Percentiles rank a stretch among this genome's conserved stretches.
These are phyloP conservation scores for Beauveria australis DNA, from an alignment of 2,329 filamentous ascomycete genomes.

Conservation along the genomic window DNA sequence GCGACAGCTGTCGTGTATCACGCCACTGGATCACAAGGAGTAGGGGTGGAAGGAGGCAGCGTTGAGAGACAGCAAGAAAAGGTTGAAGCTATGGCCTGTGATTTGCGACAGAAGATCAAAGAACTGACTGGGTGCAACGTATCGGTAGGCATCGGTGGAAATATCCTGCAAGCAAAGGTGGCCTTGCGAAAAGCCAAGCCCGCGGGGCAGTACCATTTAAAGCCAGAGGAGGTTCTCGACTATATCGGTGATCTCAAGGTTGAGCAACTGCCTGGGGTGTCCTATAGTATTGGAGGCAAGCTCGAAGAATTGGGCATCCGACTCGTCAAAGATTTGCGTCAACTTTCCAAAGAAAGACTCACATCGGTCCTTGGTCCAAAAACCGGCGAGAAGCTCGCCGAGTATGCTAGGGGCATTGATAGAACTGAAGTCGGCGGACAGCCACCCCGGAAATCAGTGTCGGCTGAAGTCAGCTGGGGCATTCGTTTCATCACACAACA, in stretches of 20 bases:
- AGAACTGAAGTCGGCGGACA: constrained; percentile 78
- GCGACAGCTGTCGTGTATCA: constrained; percentile 62
- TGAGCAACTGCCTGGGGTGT: constrained; percentile 82
- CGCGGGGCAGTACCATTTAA: constrained; percentile 83
- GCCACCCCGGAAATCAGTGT: constrained; percentile 82
- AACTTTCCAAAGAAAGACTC: constrained; percentile 68
- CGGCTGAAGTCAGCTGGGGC: constrained; percentile 96
- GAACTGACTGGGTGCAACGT: constrained; percentile 74
- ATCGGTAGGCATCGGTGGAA: constrained; percentile 85
- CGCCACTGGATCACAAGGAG: constrained; percentile 57
- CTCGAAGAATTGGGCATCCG: constrained; percentile 80
- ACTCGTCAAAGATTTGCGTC: constrained; percentile 73
- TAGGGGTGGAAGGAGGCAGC: constrained; percentile 55
- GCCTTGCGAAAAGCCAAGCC: constrained; percentile 89
- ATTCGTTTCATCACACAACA: constrained; percentile 86
- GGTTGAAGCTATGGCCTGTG: constrained; percentile 59
- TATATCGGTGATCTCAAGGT: constrained; percentile 73
- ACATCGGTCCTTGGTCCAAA: constrained; percentile 73
- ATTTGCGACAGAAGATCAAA: constrained; percentile 62
- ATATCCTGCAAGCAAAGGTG: constrained; percentile 85
- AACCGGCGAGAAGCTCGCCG: constrained; percentile 83
- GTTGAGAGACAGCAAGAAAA: constrained; percentile 71
- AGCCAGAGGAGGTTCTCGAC: constrained; percentile 67
- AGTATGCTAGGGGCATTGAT: constrained; percentile 86
- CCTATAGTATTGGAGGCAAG: constrained; percentile 78